A percentile compares a stretch with the other conserved stretches of the same genome.
Evolutionary conservation across 2,329 filamentous ascomycete species (phyloP).

Genomic region (Pyrenophora seminiperda): DNA sequence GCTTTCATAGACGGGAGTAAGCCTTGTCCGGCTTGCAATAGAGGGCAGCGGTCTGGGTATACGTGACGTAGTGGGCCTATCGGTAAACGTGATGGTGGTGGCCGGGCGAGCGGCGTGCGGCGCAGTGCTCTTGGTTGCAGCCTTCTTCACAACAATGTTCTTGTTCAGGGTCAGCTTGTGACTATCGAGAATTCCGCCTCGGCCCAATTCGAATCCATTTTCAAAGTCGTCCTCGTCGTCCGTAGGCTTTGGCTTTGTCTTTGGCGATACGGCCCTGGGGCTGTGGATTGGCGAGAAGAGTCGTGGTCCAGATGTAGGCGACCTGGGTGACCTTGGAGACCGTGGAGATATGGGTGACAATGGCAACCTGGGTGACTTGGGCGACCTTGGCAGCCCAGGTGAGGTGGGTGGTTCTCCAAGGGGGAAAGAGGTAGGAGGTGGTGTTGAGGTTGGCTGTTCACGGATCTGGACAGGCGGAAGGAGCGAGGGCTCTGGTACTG

Average conservation of each 20-base stretch:
- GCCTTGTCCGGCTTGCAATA: conserved; percentile 55
- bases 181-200: conserved; percentile 79
- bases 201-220: conserved; percentile 82
- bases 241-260: conserved; percentile 19
- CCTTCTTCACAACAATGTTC: conserved; percentile 85
- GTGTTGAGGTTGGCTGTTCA: conserved; percentile 39
- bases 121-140: conserved; percentile 58
- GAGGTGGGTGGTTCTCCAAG: background rate
- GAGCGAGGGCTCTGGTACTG: conserved; percentile 21
- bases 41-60: conserved; percentile 76
- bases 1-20: conserved; percentile 93
- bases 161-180: conserved; percentile 84
- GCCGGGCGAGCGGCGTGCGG: conserved; percentile 75
- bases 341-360: conserved; percentile 18
- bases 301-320: conserved; percentile 22
- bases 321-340: conserved; percentile 19
- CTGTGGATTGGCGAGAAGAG: conserved; percentile 28
- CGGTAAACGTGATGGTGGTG: conserved; percentile 89
- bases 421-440: conserved; percentile 19
- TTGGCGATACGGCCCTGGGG: conserved; percentile 25
- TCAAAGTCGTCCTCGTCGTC: conserved; percentile 75
- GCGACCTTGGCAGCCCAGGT: conserved; percentile 18
- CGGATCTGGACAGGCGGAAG: conserved; percentile 27
- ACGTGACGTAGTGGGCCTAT: conserved; percentile 69
- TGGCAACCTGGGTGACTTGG: conserved; percentile 19